These are phyloP conservation scores for Adansonia rubrostipa DNA, from an alignment of 441 rosid species.

Conservation along the genomic window DNA sequence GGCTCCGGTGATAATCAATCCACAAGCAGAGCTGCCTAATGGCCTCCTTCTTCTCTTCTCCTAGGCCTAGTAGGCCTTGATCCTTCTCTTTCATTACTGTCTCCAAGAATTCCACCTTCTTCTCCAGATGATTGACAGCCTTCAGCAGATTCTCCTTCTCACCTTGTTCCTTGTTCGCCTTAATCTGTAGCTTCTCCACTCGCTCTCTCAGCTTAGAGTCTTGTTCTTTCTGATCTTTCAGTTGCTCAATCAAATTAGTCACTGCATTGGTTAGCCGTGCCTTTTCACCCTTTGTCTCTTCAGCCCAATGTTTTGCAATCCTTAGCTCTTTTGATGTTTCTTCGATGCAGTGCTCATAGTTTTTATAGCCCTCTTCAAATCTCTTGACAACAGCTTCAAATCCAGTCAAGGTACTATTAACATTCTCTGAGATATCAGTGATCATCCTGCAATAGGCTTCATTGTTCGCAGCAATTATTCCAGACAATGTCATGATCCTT, in stretches of 20 bases:
- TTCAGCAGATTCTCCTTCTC: constrained; percentile 57
- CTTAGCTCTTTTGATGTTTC: constrained; percentile 48
- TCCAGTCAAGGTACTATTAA: constrained; percentile 39
- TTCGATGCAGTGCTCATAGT: constrained; percentile 42
- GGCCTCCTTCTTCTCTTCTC: constrained; percentile 91
- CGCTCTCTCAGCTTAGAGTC: constrained; percentile 43
- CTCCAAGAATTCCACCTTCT: constrained; percentile 47
- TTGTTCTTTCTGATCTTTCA: constrained; percentile 44
- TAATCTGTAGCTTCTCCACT: constrained; percentile 51
- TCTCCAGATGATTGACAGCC: constrained; percentile 44
- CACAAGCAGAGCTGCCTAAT: constrained; percentile 89
- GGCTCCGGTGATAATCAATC: constrained; percentile 75
- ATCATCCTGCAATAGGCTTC: constrained; percentile 55
- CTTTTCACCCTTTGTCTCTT: constrained; percentile 48
- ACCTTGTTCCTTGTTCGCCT: constrained; percentile 45
- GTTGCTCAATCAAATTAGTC: constrained; percentile 39
- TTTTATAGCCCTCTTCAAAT: constrained; percentile 43
- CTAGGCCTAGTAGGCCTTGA: constrained; percentile 50
- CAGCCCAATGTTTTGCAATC: constrained; percentile 46
- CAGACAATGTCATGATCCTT: constrained; percentile 44
- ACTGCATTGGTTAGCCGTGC: constrained; percentile 37
- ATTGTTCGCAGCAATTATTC: constrained; percentile 41
- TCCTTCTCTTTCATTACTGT: constrained; percentile 56
- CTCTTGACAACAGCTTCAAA: constrained; percentile 46
- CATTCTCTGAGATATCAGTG: constrained; percentile 45